Conservation (phyloP, 352 stramenopile species). For the Phytophthora quininea region DNA sequence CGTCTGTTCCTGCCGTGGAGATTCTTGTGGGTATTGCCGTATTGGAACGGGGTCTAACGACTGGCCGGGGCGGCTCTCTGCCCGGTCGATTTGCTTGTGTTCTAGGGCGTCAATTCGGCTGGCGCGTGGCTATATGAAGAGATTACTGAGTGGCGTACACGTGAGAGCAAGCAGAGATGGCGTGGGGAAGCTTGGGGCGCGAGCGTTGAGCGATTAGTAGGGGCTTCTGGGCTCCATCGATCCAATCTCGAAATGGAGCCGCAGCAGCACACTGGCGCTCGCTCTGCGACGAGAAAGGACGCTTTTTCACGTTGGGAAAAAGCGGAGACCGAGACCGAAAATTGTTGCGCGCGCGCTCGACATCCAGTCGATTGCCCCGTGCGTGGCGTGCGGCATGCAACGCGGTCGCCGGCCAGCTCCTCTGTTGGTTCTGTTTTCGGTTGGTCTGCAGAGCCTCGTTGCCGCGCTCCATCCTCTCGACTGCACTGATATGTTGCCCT, state of each 20-base stretch:
- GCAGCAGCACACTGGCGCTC: not conserved
- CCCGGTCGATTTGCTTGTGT: slow-evolving; percentile 16
- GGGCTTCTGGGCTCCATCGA: slow-evolving; percentile 32
- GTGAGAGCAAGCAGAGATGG: not conserved
- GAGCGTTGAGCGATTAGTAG: no score
- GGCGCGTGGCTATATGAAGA: not conserved
- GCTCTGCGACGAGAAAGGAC: not conserved
- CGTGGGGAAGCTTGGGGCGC: not conserved
- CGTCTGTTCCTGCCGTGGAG: not conserved
- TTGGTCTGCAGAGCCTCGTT: not conserved
- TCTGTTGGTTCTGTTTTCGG: not conserved
- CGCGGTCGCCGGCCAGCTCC: not conserved
- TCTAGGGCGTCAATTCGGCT: slow-evolving; percentile 3
- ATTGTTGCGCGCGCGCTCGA: not conserved
- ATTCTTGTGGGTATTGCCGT: not conserved
- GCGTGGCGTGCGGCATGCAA: no score
- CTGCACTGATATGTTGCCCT: no score
- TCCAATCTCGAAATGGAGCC: slow-evolving; percentile 27
- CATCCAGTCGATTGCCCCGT: not conserved
- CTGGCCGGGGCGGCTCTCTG: slow-evolving; percentile 25
- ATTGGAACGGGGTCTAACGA: slow-evolving; percentile 9
- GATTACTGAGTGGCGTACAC: not conserved
- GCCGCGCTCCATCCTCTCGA: not conserved
- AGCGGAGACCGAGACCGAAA: not conserved
- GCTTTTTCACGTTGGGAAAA: slow-evolving; percentile 1